Evolutionary conservation across 257 asterid species (phyloP).

Genomic region (Fraxinus americana): DNA sequence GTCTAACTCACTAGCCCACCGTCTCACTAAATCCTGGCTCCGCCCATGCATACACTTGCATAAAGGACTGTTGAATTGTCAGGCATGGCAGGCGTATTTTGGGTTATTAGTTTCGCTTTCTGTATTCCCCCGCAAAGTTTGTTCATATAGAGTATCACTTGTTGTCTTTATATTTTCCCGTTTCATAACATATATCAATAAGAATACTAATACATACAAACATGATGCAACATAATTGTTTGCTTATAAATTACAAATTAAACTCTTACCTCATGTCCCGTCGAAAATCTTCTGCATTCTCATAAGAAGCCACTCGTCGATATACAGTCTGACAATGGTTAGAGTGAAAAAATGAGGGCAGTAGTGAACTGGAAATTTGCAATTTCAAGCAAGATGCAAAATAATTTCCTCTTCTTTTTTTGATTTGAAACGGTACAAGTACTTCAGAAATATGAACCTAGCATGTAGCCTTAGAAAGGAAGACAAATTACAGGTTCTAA

Average conservation of each 20-base stretch:
- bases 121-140: background rate
- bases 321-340: conserved; percentile 57
- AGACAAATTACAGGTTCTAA: background rate
- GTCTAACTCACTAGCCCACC: too few relatives aligned
- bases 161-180: background rate
- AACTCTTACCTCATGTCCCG: conserved; percentile 69
- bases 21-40: too few relatives aligned
- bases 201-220: background rate
- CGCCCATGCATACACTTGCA: background rate
- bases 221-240: background rate
- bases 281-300: conserved; percentile 62
- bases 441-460: background rate
- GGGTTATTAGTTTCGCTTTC: background rate
- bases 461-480: background rate
- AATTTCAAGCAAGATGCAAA: background rate
- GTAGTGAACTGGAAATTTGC: background rate
- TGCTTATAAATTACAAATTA: conserved; percentile 8
- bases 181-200: background rate
- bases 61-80: background rate
- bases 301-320: conserved; percentile 65
- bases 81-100: background rate
- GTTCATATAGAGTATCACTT: background rate
- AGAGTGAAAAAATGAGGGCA: conserved; percentile 12
- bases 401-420: background rate
- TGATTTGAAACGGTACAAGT: background rate